Evolutionary conservation across 2,329 filamentous ascomycete genomes (phyloP), one percentile per base, ranked within the genome.

Genomic region (Sclerotiophoma versabilis): DNA sequence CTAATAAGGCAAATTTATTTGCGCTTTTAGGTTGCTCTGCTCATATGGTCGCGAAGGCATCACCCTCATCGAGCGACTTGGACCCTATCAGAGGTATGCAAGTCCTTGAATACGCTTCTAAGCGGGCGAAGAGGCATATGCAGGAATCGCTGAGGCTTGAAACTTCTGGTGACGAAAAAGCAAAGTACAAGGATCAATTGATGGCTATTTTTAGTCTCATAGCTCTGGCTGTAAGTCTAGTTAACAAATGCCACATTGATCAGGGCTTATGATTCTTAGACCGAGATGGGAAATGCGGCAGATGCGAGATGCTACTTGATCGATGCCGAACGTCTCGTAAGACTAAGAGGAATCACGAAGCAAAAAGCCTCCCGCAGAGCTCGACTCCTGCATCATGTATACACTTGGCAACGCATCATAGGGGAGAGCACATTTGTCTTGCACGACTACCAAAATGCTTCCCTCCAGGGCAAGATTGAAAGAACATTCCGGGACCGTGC

Each of bases 281-380:
- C 49, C 12, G 39, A 63, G 27, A 53, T 38, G 12, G 60, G 62
- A 2, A 49, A 61, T n/a, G 42, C 49, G 65, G 45, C 67, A 72
- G 52, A 75, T 70, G 45, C 64, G 68, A 39, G 74, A 42, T 71
- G 63, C 19, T 79, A 75, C 36, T 65, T 78, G 5, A 62, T 80
- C 2, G 79, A 80, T 44, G 77, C 78, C 0, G 79, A 81, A 55
- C 71, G 76, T 1, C 72, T 80, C 7, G 76, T 81, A 3, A 72
- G 75, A 2, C 33, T 76, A 11, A 66, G 68, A 23, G 78, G 79
- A 0, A 53, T 80, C 1, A 65, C 68, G 3, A 74, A 72, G 11
- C 66, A 64, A 8, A 64, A 64, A 4, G 77, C 78, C 17, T 77
- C 79, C 1, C 75, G 77, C 19, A 76, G 77, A 17, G 64, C 73